A percentile compares a stretch with the other conserved stretches of the same genome.
phyloP scores from a whole-genome alignment of 306 rosid genomes.

The Cyamopsis tetragonoloba region DNA sequence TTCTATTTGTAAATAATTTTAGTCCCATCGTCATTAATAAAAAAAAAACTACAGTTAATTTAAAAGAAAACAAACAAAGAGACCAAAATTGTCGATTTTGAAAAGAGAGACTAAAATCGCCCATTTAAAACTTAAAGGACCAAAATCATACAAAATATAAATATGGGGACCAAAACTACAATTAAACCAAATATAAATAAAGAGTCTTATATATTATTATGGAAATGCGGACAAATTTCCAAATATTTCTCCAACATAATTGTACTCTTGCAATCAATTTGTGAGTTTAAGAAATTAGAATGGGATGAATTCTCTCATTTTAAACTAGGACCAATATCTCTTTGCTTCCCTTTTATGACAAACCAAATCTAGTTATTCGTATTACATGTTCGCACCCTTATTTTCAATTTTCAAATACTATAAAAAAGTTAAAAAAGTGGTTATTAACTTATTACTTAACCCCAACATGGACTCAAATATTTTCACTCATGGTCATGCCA shows the following conservation, averaged over 20 bases:
- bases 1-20: no score
- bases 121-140: no score
- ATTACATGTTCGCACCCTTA: background rate
- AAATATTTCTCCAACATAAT: background rate
- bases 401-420: background rate
- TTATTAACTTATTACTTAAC: no score
- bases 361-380: background rate
- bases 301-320: background rate
- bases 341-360: background rate
- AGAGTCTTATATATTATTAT: no score
- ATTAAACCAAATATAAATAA: no score
- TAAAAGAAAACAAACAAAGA: no score
- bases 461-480: background rate
- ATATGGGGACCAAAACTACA: no score
- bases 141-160: no score
- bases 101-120: no score
- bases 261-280: background rate
- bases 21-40: no score
- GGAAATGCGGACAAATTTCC: slow-evolving; percentile 14
- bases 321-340: background rate
- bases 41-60: no score
- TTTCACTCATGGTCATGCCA: background rate
- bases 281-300: background rate
- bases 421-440: background rate
- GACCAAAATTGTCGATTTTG: no score